These are phyloP conservation scores for Lachnellula suecica DNA, from an alignment of 2,329 filamentous ascomycete species.

Conservation along the genomic window DNA sequence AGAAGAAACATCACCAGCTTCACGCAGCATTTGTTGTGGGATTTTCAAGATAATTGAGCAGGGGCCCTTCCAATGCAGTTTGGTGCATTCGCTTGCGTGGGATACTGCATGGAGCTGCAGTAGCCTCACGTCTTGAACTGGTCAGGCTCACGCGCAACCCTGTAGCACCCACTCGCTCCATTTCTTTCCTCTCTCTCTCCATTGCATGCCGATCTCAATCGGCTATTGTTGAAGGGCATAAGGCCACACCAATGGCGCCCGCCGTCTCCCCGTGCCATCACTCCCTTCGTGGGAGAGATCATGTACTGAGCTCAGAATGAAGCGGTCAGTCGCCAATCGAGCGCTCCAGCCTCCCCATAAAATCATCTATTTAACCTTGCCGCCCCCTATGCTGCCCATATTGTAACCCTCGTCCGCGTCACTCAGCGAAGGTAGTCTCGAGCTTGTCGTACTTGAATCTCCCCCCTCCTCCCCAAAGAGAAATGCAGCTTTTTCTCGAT, in stretches of 20 bases:
- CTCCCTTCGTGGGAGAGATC: neutral
- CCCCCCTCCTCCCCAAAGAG: conserved; percentile 33
- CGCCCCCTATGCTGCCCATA: conserved; percentile 25
- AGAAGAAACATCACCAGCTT: neutral
- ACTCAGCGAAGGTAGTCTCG: conserved; percentile 15
- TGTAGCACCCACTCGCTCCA: too few species aligned
- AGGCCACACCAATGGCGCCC: neutral
- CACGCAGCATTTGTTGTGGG: neutral
- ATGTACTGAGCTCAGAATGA: neutral
- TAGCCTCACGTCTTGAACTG: conserved; percentile 8
- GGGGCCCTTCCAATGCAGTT: conserved; percentile 3
- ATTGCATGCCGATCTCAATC: neutral
- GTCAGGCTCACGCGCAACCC: conserved; percentile 1
- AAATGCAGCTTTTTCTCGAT: conserved; percentile 34
- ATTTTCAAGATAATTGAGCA: neutral
- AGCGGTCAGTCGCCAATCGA: neutral
- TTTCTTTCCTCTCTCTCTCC: neutral
- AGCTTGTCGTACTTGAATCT: conserved; percentile 15
- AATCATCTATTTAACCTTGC: conserved; percentile 17
- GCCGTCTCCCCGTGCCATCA: neutral
- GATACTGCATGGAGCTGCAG: conserved; percentile 14
- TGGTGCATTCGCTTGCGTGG: conserved; percentile 14
- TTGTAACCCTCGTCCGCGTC: conserved; percentile 30
- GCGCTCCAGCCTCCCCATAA: neutral
- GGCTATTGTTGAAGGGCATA: conserved; percentile 1